phyloP scores from a whole-genome alignment of 73 alveolate species.

The Paramecium bursaria region DNA sequence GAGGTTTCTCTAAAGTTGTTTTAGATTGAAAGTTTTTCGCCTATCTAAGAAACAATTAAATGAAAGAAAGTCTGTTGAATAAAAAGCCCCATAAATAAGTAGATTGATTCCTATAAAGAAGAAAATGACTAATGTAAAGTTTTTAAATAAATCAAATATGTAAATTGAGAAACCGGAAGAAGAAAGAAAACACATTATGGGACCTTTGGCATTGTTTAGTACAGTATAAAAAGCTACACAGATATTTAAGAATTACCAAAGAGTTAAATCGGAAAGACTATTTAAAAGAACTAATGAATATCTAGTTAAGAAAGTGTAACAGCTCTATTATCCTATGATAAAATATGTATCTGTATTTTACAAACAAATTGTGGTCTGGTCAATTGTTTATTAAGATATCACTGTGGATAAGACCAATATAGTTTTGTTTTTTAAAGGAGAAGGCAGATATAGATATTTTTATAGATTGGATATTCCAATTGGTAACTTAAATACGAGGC shows the following conservation, averaged over 20 bases:
- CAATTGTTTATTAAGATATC: slow-evolving; percentile 30
- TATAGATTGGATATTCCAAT: slow-evolving; percentile 57
- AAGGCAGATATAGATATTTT: slow-evolving; percentile 22
- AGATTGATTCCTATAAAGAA: no score
- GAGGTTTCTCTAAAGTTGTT: slow-evolving; percentile 35
- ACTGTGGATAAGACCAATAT: slow-evolving; percentile 27
- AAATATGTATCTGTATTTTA: slow-evolving; percentile 43
- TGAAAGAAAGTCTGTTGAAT: no score
- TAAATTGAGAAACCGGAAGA: no score
- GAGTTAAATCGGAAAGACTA: slow-evolving; percentile 27
- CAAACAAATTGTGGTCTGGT: slow-evolving; percentile 51
- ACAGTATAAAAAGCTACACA: slow-evolving; percentile 20
- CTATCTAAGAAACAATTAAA: no score
- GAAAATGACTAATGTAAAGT: no score
- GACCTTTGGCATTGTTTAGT: slow-evolving; percentile 45
- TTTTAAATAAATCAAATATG: no score
- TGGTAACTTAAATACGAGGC: background rate
- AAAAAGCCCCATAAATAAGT: no score
- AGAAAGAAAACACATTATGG: background rate
- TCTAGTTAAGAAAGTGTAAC: slow-evolving; percentile 41
- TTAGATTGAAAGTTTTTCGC: slow-evolving; percentile 47
- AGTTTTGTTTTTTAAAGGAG: slow-evolving; percentile 45
- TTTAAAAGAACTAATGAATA: slow-evolving; percentile 48
- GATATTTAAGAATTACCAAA: slow-evolving; percentile 11
- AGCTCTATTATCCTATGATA: slow-evolving; percentile 41